Evolutionary conservation across 2,329 filamentous ascomycete genomes (phyloP), one percentile per base, ranked within the genome.

Genomic region (Aspergillus latus): DNA sequence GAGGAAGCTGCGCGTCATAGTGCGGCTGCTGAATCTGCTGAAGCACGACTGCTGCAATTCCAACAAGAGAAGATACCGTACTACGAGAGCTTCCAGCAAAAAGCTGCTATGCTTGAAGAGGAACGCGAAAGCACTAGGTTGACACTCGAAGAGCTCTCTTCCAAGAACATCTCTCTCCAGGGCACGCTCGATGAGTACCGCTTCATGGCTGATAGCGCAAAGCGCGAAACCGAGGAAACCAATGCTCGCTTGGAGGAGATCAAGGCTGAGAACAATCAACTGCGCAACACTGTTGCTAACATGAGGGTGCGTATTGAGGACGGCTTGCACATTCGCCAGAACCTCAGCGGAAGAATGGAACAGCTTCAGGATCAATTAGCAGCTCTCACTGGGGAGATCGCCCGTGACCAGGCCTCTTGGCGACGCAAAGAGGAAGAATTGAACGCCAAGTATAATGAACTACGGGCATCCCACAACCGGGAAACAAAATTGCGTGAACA

Each of bases 291-390:
- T 30, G 84, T 96, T 56, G 84, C 87, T 59, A 87, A 86, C 21
- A 80, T 96, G 54, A 85, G 87, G 59, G 83, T 83, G 45, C 92
- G 96, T 69, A 84, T 94, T 42, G 87, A 94, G 67, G 92, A 96
- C 75, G 93, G 91, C 67, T 86, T 92, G 68, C 86, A 88, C 61
- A 84, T 95, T 57, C 88, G 92, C 56, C 90, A 96, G 70, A 86
- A 82, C 59, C 92, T 95, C 84, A 88, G 91, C 63, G 80, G 81
- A 70, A 96, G 94, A 74, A 89, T 97, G 67, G 85, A 93, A 64
- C 86, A 86, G 58, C 79, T 99, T 39, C 92, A 97, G 73, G 84
- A 91, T 61, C 91, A 97, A 64, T 93, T 97, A 88, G 84, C 86
- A 32, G 80, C 80, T 54, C 89, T 91, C 48, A 87, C 90, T 52